Conservation (phyloP, 768 basidiomycete genomes). For the Kondoa malvinella region DNA sequence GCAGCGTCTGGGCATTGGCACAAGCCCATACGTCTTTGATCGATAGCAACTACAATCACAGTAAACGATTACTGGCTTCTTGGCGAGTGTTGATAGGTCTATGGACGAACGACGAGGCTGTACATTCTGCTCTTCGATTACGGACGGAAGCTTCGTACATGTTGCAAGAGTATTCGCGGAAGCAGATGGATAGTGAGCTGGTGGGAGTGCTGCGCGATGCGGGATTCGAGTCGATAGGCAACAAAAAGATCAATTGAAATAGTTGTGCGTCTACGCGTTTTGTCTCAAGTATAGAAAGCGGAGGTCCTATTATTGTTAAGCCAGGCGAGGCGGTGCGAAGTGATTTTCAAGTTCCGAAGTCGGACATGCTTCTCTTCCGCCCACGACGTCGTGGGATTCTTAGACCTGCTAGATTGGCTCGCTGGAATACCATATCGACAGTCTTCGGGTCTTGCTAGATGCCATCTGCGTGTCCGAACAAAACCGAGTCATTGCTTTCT, state of each 20-base stretch:
- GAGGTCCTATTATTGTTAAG: too few relatives aligned
- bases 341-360: too few relatives aligned
- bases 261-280: too few relatives aligned
- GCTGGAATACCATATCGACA: too few relatives aligned
- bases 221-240: neutral
- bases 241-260: neutral
- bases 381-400: too few relatives aligned
- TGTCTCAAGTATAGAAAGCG: too few relatives aligned
- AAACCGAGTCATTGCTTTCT: too few relatives aligned
- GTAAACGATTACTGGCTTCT: constrained; percentile 73
- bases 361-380: too few relatives aligned
- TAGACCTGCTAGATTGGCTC: too few relatives aligned
- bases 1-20: constrained; percentile 52
- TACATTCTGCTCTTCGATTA: neutral
- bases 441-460: too few relatives aligned
- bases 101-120: constrained; percentile 40
- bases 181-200: neutral
- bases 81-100: constrained; percentile 94
- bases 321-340: too few relatives aligned
- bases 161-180: neutral
- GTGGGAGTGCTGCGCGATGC: neutral
- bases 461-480: too few relatives aligned
- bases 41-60: constrained; percentile 54
- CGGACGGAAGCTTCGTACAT: neutral
- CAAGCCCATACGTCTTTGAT: constrained; percentile 73